Evolutionary conservation across 2,329 filamentous ascomycete genomes (phyloP).

Genomic region (Clarireedia sp.): DNA sequence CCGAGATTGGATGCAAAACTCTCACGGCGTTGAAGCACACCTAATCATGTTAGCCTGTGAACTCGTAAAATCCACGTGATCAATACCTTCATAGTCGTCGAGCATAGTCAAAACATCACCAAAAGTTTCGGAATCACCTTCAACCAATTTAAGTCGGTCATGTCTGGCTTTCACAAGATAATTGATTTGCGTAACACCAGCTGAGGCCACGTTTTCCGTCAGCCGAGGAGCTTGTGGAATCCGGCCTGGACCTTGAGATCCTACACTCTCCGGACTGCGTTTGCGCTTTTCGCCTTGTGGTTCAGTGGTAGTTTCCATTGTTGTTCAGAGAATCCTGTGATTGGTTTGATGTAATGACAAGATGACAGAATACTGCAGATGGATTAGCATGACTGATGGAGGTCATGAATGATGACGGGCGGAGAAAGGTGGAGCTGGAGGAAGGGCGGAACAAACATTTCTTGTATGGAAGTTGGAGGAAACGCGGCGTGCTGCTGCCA

Average conservation of each 20-base stretch:
- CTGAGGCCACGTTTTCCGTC: not conserved
- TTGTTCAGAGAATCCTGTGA: not conserved
- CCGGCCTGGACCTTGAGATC: slow-evolving; percentile 26
- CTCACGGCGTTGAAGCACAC: slow-evolving; percentile 75
- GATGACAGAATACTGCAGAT: not conserved
- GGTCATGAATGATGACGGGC: not conserved
- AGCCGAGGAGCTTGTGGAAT: slow-evolving; percentile 15
- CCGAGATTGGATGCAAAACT: slow-evolving; percentile 80
- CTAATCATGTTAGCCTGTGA: slow-evolving; percentile 32
- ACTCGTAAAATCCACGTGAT: not conserved
- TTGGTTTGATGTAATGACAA: not conserved
- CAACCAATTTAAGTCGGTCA: slow-evolving; percentile 43
- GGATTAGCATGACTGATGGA: not conserved
- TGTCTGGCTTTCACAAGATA: slow-evolving; percentile 41
- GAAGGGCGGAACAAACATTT: not conserved
- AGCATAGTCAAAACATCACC: slow-evolving; percentile 65
- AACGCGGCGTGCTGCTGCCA: too few relatives aligned
- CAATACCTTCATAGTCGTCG: slow-evolving; percentile 63
- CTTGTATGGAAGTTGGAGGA: not conserved
- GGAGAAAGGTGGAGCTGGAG: slow-evolving; percentile 1
- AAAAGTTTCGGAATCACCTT: slow-evolving; percentile 58
- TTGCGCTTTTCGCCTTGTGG: slow-evolving; percentile 20
- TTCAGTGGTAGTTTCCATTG: not conserved
- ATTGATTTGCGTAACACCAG: slow-evolving; percentile 38
- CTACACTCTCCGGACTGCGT: slow-evolving; percentile 18